Percentiles rank a stretch among this genome's conserved stretches.
phyloP scores from a whole-genome alignment of 805 yeast species.

The Metschnikowia reukaufii region DNA sequence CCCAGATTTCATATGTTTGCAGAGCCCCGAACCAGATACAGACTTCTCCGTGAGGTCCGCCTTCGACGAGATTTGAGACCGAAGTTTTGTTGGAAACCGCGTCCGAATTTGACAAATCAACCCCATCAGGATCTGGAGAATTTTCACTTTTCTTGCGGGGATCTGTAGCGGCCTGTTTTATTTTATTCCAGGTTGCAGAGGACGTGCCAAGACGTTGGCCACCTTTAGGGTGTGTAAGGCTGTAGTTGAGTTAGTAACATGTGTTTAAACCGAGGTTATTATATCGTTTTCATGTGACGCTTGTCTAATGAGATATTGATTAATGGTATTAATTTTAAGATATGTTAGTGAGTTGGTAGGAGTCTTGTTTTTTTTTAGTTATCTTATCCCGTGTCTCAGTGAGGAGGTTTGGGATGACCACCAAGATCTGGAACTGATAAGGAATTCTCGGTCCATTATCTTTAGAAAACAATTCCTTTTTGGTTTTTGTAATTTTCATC shows the following conservation, averaged over 20 bases:
- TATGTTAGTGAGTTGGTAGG: too few species aligned
- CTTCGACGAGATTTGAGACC: constrained; percentile 20
- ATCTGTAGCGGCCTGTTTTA: constrained; percentile 30
- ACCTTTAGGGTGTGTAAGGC: constrained; percentile 33
- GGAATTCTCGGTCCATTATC: too few species aligned
- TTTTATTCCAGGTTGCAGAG: constrained; percentile 43
- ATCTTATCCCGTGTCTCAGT: too few species aligned
- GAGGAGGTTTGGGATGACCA: too few species aligned
- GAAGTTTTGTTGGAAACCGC: background rate
- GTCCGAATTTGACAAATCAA: background rate
- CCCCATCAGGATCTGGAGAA: background rate
- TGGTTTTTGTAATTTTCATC: too few species aligned
- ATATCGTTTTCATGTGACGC: too few species aligned
- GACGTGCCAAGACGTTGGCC: constrained; percentile 43
- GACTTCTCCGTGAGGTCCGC: constrained; percentile 36
- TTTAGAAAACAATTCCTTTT: too few species aligned
- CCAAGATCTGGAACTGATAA: too few species aligned
- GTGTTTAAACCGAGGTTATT: too few species aligned
- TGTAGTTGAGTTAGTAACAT: constrained; percentile 13
- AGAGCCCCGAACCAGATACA: constrained; percentile 25
- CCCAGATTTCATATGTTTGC: constrained; percentile 34
- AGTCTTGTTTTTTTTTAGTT: too few species aligned
- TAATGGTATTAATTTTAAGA: too few species aligned
- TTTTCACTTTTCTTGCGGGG: background rate
- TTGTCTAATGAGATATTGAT: too few species aligned